A percentile compares a stretch with the other conserved stretches of the same genome.
Evolutionary conservation across 192 early-diverging fungal genomes (phyloP).

Genomic region (Geranomyces michiganensis): DNA sequence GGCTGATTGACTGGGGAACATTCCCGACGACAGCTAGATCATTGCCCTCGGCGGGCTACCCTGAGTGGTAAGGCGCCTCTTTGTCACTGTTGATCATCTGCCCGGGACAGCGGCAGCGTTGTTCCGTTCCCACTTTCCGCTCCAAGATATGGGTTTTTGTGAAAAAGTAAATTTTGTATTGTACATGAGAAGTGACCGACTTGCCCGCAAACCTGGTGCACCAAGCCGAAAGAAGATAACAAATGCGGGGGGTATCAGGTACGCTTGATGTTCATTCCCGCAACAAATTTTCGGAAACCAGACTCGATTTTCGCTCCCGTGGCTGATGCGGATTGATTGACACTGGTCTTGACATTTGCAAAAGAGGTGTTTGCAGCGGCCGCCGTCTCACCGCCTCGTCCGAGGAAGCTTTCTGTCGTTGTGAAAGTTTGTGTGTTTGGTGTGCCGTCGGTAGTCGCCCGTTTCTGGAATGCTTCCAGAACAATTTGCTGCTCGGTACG

Average conservation of each 20-base stretch:
- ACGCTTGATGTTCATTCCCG: conserved; percentile 22
- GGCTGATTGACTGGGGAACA: neutral
- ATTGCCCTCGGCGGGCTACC: neutral
- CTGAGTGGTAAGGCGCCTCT: neutral
- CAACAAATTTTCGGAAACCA: conserved; percentile 36
- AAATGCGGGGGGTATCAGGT: neutral
- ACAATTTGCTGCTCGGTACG: conserved; percentile 42
- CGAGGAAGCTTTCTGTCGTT: neutral
- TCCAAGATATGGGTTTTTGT: too few relatives aligned
- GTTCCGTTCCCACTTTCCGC: too few relatives aligned
- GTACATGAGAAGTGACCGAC: too few relatives aligned
- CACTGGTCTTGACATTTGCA: conserved; percentile 2
- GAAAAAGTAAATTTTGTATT: too few relatives aligned
- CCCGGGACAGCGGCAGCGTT: too few relatives aligned
- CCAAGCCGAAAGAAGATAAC: neutral
- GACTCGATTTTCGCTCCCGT: conserved; percentile 28
- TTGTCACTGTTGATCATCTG: too few relatives aligned
- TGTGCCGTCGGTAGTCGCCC: conserved; percentile 20
- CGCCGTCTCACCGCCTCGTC: neutral
- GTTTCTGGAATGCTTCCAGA: conserved; percentile 42
- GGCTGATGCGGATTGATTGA: conserved; percentile 14
- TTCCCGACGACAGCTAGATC: neutral
- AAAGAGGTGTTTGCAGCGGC: conserved; percentile 7
- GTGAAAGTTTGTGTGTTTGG: neutral
- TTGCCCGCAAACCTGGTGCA: neutral